These are phyloP conservation scores for Zizania palustris DNA, from an alignment of 202 grass and related monocot species.

Conservation along the genomic window DNA sequence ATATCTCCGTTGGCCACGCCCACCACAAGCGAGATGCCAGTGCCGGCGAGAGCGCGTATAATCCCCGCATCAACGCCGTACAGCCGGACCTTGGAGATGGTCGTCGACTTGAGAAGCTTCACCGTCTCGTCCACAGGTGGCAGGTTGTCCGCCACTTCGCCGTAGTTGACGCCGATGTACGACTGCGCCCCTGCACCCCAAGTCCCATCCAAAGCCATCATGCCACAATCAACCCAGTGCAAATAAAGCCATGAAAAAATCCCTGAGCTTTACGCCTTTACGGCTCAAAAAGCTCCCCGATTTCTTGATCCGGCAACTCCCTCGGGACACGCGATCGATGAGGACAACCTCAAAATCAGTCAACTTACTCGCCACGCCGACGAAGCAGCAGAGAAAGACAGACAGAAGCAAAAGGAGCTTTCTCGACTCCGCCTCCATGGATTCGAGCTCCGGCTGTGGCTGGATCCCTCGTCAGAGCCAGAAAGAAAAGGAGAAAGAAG, in stretches of 20 bases:
- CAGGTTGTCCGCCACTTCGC: slow-evolving; percentile 95
- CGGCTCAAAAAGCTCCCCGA: slow-evolving; percentile 7
- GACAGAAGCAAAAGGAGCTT: slow-evolving; percentile 26
- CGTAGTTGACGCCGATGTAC: slow-evolving; percentile 93
- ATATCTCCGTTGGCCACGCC: slow-evolving; percentile 94
- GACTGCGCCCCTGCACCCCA: slow-evolving; percentile 57
- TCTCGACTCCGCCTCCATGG: slow-evolving; percentile 39
- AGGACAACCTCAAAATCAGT: slow-evolving; percentile 7
- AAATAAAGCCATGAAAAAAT: slow-evolving; percentile 26
- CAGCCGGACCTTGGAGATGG: slow-evolving; percentile 75
- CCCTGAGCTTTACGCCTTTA: slow-evolving; percentile 29
- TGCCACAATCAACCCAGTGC: background rate
- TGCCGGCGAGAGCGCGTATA: slow-evolving; percentile 76
- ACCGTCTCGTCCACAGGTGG: slow-evolving; percentile 68
- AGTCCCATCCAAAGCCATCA: background rate
- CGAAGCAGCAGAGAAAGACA: slow-evolving; percentile 43
- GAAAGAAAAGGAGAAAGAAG: background rate
- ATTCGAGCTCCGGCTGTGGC: slow-evolving; percentile 30
- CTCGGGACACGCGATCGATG: slow-evolving; percentile 11
- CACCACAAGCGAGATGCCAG: slow-evolving; percentile 62
- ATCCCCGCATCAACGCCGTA: slow-evolving; percentile 77
- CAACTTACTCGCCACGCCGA: slow-evolving; percentile 51
- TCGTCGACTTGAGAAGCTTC: slow-evolving; percentile 69
- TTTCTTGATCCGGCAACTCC: slow-evolving; percentile 34
- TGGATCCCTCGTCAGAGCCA: slow-evolving; percentile 25